A percentile compares a stretch with the other conserved stretches of the same genome.
Conservation (phyloP, 257 asterid species). For the Scutellaria barbata region DNA sequence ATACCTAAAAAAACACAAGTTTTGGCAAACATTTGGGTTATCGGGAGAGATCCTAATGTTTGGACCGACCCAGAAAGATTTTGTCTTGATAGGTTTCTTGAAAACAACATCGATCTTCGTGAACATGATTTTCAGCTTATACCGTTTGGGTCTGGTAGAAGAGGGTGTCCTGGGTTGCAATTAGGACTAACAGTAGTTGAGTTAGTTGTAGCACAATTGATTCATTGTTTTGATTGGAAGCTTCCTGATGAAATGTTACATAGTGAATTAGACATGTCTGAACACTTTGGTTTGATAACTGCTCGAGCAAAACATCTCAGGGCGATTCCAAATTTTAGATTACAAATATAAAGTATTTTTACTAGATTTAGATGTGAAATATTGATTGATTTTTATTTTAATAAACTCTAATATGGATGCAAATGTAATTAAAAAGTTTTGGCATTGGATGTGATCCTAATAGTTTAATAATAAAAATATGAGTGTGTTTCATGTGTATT, state of each 20-base stretch:
- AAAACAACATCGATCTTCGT: constrained; percentile 28
- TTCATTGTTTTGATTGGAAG: constrained; percentile 49
- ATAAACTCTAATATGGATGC: no score
- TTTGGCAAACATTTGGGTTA: constrained; percentile 32
- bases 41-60: constrained; percentile 36
- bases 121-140: constrained; percentile 34
- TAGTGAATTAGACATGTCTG: constrained; percentile 34
- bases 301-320: constrained; percentile 26
- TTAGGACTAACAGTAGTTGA: constrained; percentile 35
- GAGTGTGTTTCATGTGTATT: no score
- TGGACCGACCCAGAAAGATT: constrained; percentile 38
- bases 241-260: constrained; percentile 35
- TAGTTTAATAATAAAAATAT: no score
- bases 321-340: constrained; percentile 32
- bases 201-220: constrained; percentile 35
- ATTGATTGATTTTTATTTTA: no score
- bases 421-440: no score
- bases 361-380: no score
- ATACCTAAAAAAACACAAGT: constrained; percentile 23
- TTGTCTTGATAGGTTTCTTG: constrained; percentile 38
- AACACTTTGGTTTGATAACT: constrained; percentile 32
- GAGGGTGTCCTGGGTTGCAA: constrained; percentile 40
- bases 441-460: no score
- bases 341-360: background rate
- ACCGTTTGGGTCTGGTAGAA: constrained; percentile 44